These are phyloP conservation scores for Russula foetens DNA, from an alignment of 768 basidiomycete species.

Conservation along the genomic window DNA sequence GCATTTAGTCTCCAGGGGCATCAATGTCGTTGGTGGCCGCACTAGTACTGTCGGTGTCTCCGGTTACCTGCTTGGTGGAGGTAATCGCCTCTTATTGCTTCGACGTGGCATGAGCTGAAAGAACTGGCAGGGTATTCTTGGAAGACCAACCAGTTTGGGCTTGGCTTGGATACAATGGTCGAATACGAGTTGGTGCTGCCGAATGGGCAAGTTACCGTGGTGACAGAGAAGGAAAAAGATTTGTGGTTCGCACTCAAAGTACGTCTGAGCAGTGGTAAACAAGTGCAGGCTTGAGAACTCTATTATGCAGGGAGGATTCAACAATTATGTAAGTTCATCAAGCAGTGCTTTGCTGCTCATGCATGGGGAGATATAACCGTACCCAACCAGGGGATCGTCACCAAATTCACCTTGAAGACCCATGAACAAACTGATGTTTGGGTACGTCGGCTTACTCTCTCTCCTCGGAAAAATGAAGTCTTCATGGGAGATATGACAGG, in stretches of 20 bases:
- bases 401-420: slow-evolving; percentile 4
- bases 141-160: slow-evolving; percentile 19
- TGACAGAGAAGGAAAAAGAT: slow-evolving; percentile 16
- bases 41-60: neutral
- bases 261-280: neutral
- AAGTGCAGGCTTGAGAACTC: neutral
- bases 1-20: slow-evolving; percentile 6
- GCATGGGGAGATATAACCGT: neutral
- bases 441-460: neutral
- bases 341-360: too few species aligned
- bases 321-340: slow-evolving; percentile 4
- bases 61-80: neutral
- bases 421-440: slow-evolving; percentile 10
- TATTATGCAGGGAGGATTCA: slow-evolving; percentile 10
- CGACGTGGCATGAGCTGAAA: too few species aligned
- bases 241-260: slow-evolving; percentile 11
- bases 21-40: slow-evolving; percentile 22
- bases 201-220: slow-evolving; percentile 9
- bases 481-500: too few species aligned
- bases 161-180: slow-evolving; percentile 17
- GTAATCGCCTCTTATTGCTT: neutral
- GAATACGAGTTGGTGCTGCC: slow-evolving; percentile 20
- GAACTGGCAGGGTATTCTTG: slow-evolving; percentile 7
- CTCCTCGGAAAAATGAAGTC: too few species aligned
- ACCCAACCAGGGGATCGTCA: slow-evolving; percentile 5